These are phyloP conservation scores for Tetracladium marchalianum DNA, from an alignment of 495 filamentous ascomycete species.

Conservation along the genomic window DNA sequence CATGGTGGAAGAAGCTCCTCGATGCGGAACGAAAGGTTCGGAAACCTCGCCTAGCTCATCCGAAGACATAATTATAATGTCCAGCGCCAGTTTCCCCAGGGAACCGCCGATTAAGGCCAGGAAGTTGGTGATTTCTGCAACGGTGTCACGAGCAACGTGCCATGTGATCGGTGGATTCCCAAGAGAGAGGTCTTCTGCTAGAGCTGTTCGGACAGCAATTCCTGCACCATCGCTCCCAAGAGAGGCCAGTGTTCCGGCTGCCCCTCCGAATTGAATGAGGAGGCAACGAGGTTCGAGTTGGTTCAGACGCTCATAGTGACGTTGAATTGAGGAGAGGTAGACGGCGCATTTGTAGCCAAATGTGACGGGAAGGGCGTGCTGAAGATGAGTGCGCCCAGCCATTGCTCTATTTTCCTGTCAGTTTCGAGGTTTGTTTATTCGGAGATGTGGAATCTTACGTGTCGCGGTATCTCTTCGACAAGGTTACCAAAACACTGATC, in stretches of 20 bases:
- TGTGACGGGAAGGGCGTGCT: conserved; percentile 39
- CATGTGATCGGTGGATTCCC: conserved; percentile 28
- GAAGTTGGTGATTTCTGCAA: conserved; percentile 39
- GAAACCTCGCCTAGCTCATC: conserved; percentile 42
- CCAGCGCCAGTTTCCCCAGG: conserved; percentile 41
- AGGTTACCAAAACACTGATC: conserved; percentile 23
- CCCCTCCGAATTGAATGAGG: conserved; percentile 38
- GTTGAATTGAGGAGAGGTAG: conserved; percentile 32
- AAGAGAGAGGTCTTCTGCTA: conserved; percentile 31
- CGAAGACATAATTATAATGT: conserved; percentile 44
- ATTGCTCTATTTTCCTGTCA: conserved; percentile 21
- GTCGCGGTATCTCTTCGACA: conserved; percentile 32
- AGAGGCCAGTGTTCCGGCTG: conserved; percentile 36
- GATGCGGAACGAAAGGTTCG: conserved; percentile 43
- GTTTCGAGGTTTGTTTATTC: too few species aligned
- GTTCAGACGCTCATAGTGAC: conserved; percentile 30
- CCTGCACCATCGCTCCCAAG: conserved; percentile 28
- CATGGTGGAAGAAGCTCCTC: conserved; percentile 44
- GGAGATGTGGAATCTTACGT: conserved; percentile 13
- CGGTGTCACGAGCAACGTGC: conserved; percentile 39
- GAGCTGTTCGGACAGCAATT: conserved; percentile 30
- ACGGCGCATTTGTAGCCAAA: conserved; percentile 41
- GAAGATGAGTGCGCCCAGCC: conserved; percentile 42
- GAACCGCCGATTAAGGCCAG: conserved; percentile 40
- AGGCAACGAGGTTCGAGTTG: conserved; percentile 30